These are phyloP conservation scores for Wickerhamiella nectarea DNA, from an alignment of 805 yeast species.

Conservation along the genomic window DNA sequence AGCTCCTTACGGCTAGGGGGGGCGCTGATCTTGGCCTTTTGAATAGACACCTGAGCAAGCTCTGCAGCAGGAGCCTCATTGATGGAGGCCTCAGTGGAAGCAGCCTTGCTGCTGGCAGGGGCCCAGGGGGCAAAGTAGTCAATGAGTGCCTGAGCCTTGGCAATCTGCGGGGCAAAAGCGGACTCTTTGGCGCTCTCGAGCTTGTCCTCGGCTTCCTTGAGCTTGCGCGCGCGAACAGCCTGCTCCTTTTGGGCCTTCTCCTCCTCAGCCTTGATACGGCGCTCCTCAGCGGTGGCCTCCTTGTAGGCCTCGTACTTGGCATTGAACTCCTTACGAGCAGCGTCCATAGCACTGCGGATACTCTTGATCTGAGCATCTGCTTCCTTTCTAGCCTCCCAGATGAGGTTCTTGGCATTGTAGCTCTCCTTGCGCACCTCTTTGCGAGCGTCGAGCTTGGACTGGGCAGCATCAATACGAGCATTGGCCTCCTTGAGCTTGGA, in stretches of 20 bases:
- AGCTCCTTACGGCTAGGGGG: constrained; percentile 30
- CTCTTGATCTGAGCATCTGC: constrained; percentile 55
- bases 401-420: constrained; percentile 48
- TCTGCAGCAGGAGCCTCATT: constrained; percentile 15
- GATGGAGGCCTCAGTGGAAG: constrained; percentile 19
- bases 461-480: constrained; percentile 55
- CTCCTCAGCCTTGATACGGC: constrained; percentile 61
- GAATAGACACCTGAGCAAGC: constrained; percentile 41
- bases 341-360: constrained; percentile 38
- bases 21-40: constrained; percentile 44
- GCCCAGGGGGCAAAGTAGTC: constrained; percentile 62
- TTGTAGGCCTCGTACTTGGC: constrained; percentile 61
- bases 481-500: constrained; percentile 48
- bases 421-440: constrained; percentile 53
- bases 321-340: constrained; percentile 47
- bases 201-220: constrained; percentile 56
- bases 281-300: constrained; percentile 54
- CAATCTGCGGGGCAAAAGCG: constrained; percentile 71
- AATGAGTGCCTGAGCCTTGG: constrained; percentile 59
- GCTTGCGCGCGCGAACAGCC: constrained; percentile 35
- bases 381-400: constrained; percentile 28
- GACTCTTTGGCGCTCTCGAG: constrained; percentile 60
- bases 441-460: constrained; percentile 52
- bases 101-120: constrained; percentile 24
- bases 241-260: constrained; percentile 48